These are phyloP conservation scores for Rhododendron molle DNA, from an alignment of 148 eudicot genomes.

Conservation along the genomic window DNA sequence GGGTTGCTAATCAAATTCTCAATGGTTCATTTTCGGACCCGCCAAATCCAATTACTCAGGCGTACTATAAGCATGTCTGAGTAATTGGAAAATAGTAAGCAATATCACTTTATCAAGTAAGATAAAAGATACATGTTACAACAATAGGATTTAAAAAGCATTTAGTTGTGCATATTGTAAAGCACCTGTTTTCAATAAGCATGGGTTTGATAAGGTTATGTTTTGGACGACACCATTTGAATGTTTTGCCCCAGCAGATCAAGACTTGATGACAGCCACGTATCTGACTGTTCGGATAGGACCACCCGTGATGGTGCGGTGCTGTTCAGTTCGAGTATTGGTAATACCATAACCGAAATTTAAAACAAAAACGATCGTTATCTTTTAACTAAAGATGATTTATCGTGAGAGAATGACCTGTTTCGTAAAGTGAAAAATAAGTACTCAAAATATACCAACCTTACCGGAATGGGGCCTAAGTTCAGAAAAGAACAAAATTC, in stretches of 20 bases:
- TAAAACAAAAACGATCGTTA: too few species aligned
- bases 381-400: too few species aligned
- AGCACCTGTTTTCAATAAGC: background rate
- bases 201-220: background rate
- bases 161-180: background rate
- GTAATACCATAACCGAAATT: too few species aligned
- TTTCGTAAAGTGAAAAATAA: too few species aligned
- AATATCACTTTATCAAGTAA: background rate
- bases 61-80: background rate
- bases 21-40: conserved; percentile 25
- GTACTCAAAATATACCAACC: too few species aligned
- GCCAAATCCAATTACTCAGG: conserved; percentile 11
- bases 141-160: background rate
- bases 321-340: too few species aligned
- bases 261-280: too few species aligned
- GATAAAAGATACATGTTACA: background rate
- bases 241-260: too few species aligned
- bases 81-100: background rate
- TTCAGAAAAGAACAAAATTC: conserved; percentile 17
- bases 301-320: too few species aligned
- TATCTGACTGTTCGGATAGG: too few species aligned
- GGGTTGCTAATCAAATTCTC: conserved; percentile 24
- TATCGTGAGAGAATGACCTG: too few species aligned
- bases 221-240: background rate
- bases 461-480: background rate